Conservation (phyloP, 2,329 filamentous ascomycete species). For the Neonectria sp. region DNA sequence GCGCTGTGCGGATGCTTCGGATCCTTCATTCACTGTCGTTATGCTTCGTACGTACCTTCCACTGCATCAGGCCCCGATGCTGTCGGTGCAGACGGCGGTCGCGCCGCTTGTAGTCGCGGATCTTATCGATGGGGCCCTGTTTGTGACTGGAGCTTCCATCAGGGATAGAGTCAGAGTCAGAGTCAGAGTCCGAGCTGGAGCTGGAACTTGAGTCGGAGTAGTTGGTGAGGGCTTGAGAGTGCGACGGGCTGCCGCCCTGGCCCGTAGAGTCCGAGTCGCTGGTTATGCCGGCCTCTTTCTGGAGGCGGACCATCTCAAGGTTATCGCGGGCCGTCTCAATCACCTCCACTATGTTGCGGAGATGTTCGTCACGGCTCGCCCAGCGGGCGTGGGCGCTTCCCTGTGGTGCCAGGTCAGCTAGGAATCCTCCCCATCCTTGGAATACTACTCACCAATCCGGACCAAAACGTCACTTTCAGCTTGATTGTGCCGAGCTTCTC, state of each 20-base stretch:
- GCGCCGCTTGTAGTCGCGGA: conserved; percentile 73
- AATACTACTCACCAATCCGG: conserved; percentile 51
- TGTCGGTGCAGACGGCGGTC: conserved; percentile 73
- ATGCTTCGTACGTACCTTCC: conserved; percentile 58
- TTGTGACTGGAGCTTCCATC: conserved; percentile 56
- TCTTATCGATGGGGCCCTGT: conserved; percentile 64
- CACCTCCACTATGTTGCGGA: conserved; percentile 62
- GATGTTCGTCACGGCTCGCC: conserved; percentile 53
- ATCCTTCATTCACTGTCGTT: background rate
- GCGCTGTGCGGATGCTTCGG: conserved; percentile 11
- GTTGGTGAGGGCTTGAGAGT: conserved; percentile 39
- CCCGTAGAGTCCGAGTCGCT: conserved; percentile 46
- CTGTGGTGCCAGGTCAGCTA: conserved; percentile 40
- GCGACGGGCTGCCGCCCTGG: conserved; percentile 7
- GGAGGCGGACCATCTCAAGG: conserved; percentile 48
- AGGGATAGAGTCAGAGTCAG: conserved; percentile 52
- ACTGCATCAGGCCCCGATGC: conserved; percentile 82
- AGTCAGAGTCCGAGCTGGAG: conserved; percentile 48
- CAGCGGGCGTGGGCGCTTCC: conserved; percentile 55
- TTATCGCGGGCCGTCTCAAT: conserved; percentile 59
- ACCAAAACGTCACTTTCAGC: conserved; percentile 53
- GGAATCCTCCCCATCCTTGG: background rate
- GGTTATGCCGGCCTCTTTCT: conserved; percentile 56
- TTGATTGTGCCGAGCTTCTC: conserved; percentile 63
- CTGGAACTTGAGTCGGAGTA: conserved; percentile 47